Evolutionary conservation across 129 eudicot species (phyloP), one percentile per base, ranked within the genome.

Genomic region (Gnaphalium uliginosum): DNA sequence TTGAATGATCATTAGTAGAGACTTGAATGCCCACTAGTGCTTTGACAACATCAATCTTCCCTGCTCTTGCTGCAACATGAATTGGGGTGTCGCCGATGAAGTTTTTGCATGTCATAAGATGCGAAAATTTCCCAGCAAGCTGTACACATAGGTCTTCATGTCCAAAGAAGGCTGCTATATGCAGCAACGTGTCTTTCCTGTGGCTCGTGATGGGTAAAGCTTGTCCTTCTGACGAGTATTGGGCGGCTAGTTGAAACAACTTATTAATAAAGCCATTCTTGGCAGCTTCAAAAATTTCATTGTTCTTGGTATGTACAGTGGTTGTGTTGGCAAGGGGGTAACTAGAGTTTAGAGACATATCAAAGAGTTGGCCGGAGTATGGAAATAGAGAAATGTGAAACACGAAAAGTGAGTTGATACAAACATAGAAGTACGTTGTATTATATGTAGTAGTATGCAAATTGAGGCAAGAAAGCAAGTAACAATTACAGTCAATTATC

Each of bases 21-120:
- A 27, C 30, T 4, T 15, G 3, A 11, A 17, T 18, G 35, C 26
- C 15, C 67, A 64, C 43, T 13, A 79, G 62, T 54, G 61, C 24
- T 39, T 10, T 9, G 21, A 66, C 70, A 33, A 80, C 69, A 41
- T 4, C 8, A 19, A 33, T 17, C 23, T 72, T 23, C n/a, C 85
- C 82, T 0, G 48, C 76, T 68, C 72, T 84, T 11, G 84, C 82
- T 11, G 87, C 87, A 27, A 84, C 64, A 54, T 84, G 87, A 25
- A 84, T 58, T 8, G 79, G 67, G 19, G 82, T 76, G 39, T 84
- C 85, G 17, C 80, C 85, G 1, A 61, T 60, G 63, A 11, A 8
- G 53, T 80, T 84, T 75, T 72, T 60, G 21, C 48, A 27, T 4
- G 50, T 23, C 48, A 81, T 14, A 14, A 81, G 73, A 27, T 37